phyloP scores from a whole-genome alignment of 371 early-diverging fungal genomes.

The Syncephalis plumigaleata region DNA sequence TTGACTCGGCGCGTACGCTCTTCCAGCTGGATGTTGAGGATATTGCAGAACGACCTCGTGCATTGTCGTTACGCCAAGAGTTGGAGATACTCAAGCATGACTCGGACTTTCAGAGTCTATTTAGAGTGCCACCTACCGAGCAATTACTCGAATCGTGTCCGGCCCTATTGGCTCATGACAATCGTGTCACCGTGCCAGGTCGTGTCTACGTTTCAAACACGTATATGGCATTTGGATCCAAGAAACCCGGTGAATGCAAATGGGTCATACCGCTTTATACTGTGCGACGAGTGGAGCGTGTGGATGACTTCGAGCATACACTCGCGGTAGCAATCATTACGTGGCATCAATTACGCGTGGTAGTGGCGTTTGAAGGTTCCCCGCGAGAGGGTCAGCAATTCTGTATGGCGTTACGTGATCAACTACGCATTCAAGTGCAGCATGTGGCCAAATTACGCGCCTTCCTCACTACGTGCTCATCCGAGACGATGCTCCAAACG shows the following conservation, averaged over 20 bases:
- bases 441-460: conserved; percentile 63
- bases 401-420: conserved; percentile 24
- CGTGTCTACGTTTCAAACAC: conserved; percentile 61
- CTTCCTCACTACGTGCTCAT: conserved; percentile 60
- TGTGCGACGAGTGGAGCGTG: conserved; percentile 74
- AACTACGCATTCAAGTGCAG: conserved; percentile 36
- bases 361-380: conserved; percentile 29
- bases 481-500: conserved; percentile 32
- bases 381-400: conserved; percentile 27
- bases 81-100: conserved; percentile 9
- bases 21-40: no score
- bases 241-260: conserved; percentile 30
- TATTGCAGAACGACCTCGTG: no score
- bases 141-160: conserved; percentile 22
- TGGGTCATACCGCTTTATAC: conserved; percentile 74
- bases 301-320: conserved; percentile 20
- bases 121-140: no score
- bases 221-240: conserved; percentile 67
- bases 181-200: conserved; percentile 29
- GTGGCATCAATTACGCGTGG: conserved; percentile 37
- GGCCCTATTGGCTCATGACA: conserved; percentile 27
- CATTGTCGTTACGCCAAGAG: conserved; percentile 8
- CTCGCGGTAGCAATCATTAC: conserved; percentile 33
- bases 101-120: no score
- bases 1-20: no score